Percentiles rank a stretch among this genome's conserved stretches.
Evolutionary conservation across 1,284 basidiomycete species (phyloP).

Genomic region (Porodaedalea pini): DNA sequence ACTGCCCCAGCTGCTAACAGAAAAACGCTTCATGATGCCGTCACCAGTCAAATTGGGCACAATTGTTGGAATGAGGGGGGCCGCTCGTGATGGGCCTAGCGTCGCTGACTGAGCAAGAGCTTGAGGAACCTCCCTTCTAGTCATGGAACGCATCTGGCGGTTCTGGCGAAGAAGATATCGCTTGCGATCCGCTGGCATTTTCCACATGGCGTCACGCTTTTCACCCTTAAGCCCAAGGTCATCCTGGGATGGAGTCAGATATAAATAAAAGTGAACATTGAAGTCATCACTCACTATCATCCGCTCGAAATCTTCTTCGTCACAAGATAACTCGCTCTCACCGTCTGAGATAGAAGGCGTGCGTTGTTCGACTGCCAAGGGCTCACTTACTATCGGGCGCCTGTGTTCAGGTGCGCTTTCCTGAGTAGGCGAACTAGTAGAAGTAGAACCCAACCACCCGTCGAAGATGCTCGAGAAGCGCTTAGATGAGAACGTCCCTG

Average conservation of each 20-base stretch:
- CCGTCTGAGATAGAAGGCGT: not conserved
- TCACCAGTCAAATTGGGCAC: slow-evolving; percentile 70
- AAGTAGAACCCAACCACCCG: slow-evolving; percentile 17
- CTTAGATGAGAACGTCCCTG: slow-evolving; percentile 16
- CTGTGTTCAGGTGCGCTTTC: not conserved
- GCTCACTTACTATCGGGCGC: slow-evolving; percentile 19
- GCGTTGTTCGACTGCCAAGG: slow-evolving; percentile 10
- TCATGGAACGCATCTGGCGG: slow-evolving; percentile 29
- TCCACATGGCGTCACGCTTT: slow-evolving; percentile 62
- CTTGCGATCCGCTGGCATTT: slow-evolving; percentile 64
- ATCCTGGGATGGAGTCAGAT: slow-evolving; percentile 42
- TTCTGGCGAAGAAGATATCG: slow-evolving; percentile 63
- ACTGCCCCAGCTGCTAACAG: slow-evolving; percentile 41
- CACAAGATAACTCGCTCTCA: slow-evolving; percentile 33
- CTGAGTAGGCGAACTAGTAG: slow-evolving; percentile 5
- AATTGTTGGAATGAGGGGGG: slow-evolving; percentile 52
- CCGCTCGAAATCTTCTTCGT: slow-evolving; percentile 49
- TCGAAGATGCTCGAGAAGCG: slow-evolving; percentile 20
- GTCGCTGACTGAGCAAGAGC: slow-evolving; percentile 44
- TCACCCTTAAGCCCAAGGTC: slow-evolving; percentile 72
- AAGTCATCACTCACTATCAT: slow-evolving; percentile 61
- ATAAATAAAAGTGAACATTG: not conserved
- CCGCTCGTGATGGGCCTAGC: slow-evolving; percentile 57
- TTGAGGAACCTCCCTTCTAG: slow-evolving; percentile 31
- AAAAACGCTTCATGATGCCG: slow-evolving; percentile 70